These are phyloP conservation scores for Pyrenochaeta sp. DNA, from an alignment of 2,329 filamentous ascomycete species.

Conservation along the genomic window DNA sequence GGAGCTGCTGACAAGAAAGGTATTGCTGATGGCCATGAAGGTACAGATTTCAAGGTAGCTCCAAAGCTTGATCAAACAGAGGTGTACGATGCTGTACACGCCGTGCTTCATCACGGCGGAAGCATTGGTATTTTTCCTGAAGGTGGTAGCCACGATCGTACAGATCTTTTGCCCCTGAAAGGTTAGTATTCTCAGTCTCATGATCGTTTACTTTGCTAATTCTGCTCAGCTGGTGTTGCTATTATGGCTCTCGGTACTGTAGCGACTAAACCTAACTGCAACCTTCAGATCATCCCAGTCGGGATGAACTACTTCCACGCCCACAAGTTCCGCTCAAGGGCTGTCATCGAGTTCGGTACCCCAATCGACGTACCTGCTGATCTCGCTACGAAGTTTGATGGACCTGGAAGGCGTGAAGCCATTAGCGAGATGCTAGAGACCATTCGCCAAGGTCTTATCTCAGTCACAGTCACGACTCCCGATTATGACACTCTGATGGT, in stretches of 20 bases:
- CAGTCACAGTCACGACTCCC: conserved; percentile 89
- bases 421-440: conserved; percentile 85
- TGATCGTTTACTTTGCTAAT: conserved; percentile 19
- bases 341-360: conserved; percentile 92
- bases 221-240: conserved; percentile 77
- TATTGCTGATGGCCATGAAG: conserved; percentile 66
- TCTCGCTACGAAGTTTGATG: conserved; percentile 84
- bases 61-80: conserved; percentile 93
- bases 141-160: conserved; percentile 93
- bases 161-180: conserved; percentile 88
- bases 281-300: conserved; percentile 91
- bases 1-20: conserved; percentile 61
- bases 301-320: conserved; percentile 99
- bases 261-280: conserved; percentile 83
- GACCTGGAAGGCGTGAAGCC: conserved; percentile 75
- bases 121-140: conserved; percentile 98
- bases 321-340: conserved; percentile 96
- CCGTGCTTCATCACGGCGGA: conserved; percentile 78
- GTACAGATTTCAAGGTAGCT: conserved; percentile 84
- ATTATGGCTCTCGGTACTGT: conserved; percentile 96
- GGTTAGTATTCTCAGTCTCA: conserved; percentile 17
- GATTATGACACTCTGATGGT: conserved; percentile 96
- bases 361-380: conserved; percentile 85
- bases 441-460: conserved; percentile 82
- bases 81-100: conserved; percentile 93